These are phyloP conservation scores for Batrachochytrium dendrobatidis DNA, from an alignment of 371 early-diverging fungal genomes.

Conservation along the genomic window DNA sequence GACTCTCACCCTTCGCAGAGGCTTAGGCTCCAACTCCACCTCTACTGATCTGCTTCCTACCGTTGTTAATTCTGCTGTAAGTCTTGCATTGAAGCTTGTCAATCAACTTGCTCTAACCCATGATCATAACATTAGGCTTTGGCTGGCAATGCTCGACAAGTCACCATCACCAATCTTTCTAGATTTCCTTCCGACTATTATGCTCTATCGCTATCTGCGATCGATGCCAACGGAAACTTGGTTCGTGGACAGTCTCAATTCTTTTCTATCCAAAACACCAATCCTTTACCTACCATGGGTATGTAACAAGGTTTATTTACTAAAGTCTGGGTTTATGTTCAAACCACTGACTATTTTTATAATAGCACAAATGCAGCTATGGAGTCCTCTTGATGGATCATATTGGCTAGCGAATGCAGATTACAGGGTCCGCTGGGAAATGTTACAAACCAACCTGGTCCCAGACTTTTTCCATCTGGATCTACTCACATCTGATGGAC, in stretches of 20 bases:
- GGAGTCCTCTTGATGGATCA: conserved; percentile 7
- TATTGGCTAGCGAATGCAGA: conserved; percentile 6
- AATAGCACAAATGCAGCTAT: background rate
- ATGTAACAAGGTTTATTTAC: background rate
- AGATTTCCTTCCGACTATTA: conserved; percentile 6
- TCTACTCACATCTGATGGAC: conserved; percentile 3
- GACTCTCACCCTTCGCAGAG: background rate
- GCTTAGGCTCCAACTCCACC: background rate
- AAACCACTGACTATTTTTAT: background rate
- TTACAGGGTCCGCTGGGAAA: conserved; percentile 8
- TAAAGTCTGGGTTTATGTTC: background rate
- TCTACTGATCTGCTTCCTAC: background rate
- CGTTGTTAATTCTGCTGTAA: background rate
- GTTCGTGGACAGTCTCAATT: conserved; percentile 6
- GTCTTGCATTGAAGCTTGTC: background rate
- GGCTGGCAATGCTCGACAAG: background rate
- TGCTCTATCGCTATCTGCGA: conserved; percentile 1
- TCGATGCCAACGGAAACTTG: conserved; percentile 4
- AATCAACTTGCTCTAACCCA: background rate
- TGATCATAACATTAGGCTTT: background rate
- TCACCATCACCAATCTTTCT: conserved; percentile 7
- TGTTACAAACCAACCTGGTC: background rate
- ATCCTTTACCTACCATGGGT: background rate
- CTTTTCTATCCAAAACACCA: background rate
- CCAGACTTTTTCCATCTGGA: conserved; percentile 7